Evolutionary conservation across 2,329 filamentous ascomycete species (phyloP), one percentile per base, ranked within the genome.

Genomic region (Talaromyces sp.): DNA sequence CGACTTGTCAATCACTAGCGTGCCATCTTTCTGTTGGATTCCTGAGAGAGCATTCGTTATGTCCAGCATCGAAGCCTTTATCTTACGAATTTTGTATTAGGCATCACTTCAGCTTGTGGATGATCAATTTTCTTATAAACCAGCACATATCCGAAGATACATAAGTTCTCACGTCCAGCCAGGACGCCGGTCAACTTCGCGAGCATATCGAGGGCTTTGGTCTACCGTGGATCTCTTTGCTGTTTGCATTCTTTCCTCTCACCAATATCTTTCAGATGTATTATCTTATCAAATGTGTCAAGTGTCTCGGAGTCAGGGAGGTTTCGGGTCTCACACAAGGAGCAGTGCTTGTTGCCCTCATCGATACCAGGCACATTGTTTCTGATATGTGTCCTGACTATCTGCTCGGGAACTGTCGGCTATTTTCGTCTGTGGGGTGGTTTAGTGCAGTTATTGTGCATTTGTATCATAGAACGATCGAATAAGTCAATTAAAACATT

Each of bases 91-190:
- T 68, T 67, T 67, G 46, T 57, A 63, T 68, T 67, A 55, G 48
- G 50, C 73, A 65, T 71, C 67, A 65, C 71, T 68, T 68, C 69
- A 68, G 66, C 60, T 63, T 65, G 42, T 12, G 25, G 42, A 60
- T 65, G 63, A 64, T 61, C 61, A 60, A 71, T 70, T 69, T 50
- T 69, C 65, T 65, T 65, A 68, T 69, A 68, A 67, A 65, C 66
- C 68, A 64, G 66, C 67, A 69, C 68, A 71, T 71, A 63, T 71
- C 66, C 66, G 66, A 66, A 68, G 65, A 65, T 66, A 69, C 63
- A 67, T 66, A 64, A 66, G 58, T 63, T 59, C 21, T n/a, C 62
- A 56, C 18, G 58, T 60, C 62, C 48, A 56, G 18, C 35, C 50
- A 63, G 61, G 56, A 63, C 39, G 57, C 16, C 48, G 52, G 42